Evolutionary conservation across 164 flowering plant species (phyloP), one percentile per base, ranked within the genome.

Genomic region (Chimonanthus praecox): DNA sequence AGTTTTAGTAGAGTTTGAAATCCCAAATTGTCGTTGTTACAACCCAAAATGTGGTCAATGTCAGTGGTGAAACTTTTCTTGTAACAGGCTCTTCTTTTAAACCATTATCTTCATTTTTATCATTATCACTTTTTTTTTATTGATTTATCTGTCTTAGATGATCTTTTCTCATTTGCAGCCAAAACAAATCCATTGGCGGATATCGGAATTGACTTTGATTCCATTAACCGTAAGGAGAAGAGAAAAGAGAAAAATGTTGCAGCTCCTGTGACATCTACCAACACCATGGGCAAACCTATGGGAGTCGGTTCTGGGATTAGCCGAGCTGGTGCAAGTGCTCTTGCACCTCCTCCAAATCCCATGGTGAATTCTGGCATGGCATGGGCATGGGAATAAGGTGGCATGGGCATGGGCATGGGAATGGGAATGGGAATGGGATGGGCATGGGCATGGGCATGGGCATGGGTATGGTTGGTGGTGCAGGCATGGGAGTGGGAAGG

Each of bases 161-260:
- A 54, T 2, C 20, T 49, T 33, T 78, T 62, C 73, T 7, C 65
- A 10, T 62, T 45, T 89, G 89, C 95, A 96, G 99, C 97, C 20
- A 94, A 94, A 86, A 91, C 75, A 66, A 96, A 96, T 80, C 98
- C 99, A 4, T 73, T 91, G 84, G 81, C 94, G 0, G 98, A 92
- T 77, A 96, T 96, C 74, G 99, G 99, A 69, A 78, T 96, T 50
- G 99, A 96, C 80, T 96, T 96, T 74, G 98, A 96, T n/a, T 83
- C 99, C 60, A 85, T 96, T 68, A 92, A 96, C 67, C 82, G 99
- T 45, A 92, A 80, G 81, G 99, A 96, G 68, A 96, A 87, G 84
- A 89, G 98, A 76, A 81, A 84, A 64, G 74, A 76, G 74, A 76
- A 94, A 71, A 68, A 7, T 4, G 88, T 86, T 74, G 92, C 86